Percentiles rank a stretch among this genome's conserved stretches.
These are phyloP conservation scores for Penicillium salamii DNA, from an alignment of 495 filamentous ascomycete genomes.

Conservation along the genomic window DNA sequence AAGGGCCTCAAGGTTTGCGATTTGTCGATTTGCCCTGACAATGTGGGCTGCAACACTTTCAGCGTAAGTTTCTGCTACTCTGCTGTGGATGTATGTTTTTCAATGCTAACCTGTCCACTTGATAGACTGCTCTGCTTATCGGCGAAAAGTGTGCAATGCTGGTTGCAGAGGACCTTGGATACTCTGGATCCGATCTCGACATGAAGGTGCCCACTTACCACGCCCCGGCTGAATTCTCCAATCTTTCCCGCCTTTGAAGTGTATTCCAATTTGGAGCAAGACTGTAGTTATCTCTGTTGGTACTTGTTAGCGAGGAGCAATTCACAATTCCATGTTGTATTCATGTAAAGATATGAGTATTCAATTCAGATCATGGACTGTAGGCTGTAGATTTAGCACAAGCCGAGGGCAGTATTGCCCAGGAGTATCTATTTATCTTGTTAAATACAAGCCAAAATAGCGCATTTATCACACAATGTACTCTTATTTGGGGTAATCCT, in stretches of 20 bases:
- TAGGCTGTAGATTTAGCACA: too few species aligned
- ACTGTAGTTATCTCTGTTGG: too few species aligned
- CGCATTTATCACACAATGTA: too few species aligned
- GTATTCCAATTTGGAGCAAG: too few species aligned
- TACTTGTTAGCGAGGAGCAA: too few species aligned
- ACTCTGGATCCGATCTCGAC: conserved; percentile 67
- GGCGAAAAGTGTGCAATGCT: conserved; percentile 79
- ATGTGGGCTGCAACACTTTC: conserved; percentile 77
- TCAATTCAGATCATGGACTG: too few species aligned
- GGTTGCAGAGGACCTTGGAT: conserved; percentile 73
- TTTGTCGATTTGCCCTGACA: conserved; percentile 77
- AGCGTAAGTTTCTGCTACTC: conserved; percentile 31
- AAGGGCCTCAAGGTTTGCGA: conserved; percentile 80
- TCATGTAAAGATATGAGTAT: too few species aligned
- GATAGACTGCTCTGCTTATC: conserved; percentile 70
- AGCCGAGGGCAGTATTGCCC: too few species aligned
- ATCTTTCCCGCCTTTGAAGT: conserved; percentile 21
- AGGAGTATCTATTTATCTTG: too few species aligned
- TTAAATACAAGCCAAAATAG: too few species aligned
- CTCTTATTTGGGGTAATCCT: conserved; percentile 49
- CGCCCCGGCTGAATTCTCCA: conserved; percentile 50
- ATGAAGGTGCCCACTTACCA: conserved; percentile 71
- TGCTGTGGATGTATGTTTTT: neutral
- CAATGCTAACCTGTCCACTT: neutral
- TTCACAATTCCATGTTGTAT: too few species aligned